These are phyloP conservation scores for Coniochaeta sp. DNA, from an alignment of 2,329 filamentous ascomycete genomes.

Conservation along the genomic window DNA sequence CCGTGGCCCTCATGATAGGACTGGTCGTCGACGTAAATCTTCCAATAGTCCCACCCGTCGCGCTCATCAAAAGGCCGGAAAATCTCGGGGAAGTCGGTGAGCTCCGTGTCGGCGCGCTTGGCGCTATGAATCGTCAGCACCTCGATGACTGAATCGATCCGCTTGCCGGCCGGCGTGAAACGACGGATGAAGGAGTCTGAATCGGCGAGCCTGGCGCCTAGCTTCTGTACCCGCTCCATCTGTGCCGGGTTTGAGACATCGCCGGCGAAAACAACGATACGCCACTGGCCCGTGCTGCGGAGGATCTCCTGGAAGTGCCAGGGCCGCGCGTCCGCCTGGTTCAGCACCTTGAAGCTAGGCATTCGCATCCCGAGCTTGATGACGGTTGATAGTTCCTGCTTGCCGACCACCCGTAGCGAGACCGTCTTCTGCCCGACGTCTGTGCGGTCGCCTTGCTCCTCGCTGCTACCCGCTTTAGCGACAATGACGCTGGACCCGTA, in stretches of 20 bases:
- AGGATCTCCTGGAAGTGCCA: conserved; percentile 54
- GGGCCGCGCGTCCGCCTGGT: conserved; percentile 46
- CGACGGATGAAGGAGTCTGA: conserved; percentile 33
- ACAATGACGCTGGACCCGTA: conserved; percentile 51
- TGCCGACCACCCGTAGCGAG: conserved; percentile 17
- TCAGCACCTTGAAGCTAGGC: conserved; percentile 51
- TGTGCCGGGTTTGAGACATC: conserved; percentile 39
- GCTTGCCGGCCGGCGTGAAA: conserved; percentile 16
- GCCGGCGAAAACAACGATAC: conserved; percentile 56
- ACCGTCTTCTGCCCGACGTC: neutral
- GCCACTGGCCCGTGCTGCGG: conserved; percentile 49
- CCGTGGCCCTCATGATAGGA: conserved; percentile 47
- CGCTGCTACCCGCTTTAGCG: conserved; percentile 40
- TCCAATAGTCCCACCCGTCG: conserved; percentile 48
- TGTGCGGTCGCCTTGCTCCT: neutral
- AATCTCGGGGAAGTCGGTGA: conserved; percentile 43
- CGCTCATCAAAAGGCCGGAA: conserved; percentile 38
- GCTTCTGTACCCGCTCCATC: conserved; percentile 32
- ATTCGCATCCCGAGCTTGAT: conserved; percentile 50
- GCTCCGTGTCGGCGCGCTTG: conserved; percentile 37
- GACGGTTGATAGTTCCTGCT: conserved; percentile 34
- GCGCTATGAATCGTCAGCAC: conserved; percentile 54
- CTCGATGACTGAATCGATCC: conserved; percentile 40
- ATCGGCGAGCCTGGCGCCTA: conserved; percentile 36
- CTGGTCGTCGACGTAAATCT: conserved; percentile 47